These are phyloP conservation scores for Ophiosphaerella herpotricha DNA, from an alignment of 2,329 filamentous ascomycete species.

Conservation along the genomic window DNA sequence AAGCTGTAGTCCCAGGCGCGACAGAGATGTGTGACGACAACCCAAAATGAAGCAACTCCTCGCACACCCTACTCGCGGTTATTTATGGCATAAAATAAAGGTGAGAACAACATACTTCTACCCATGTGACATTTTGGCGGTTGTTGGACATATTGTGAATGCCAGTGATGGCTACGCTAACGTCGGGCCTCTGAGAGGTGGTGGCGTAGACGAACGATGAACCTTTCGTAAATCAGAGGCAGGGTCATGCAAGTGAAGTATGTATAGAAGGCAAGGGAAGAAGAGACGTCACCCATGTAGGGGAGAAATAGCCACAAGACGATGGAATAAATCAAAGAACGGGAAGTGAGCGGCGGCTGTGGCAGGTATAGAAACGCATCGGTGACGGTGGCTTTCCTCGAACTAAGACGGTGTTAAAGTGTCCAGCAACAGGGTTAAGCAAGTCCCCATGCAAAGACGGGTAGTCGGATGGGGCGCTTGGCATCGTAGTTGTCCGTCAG, in stretches of 20 bases:
- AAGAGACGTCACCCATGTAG: constrained; percentile 7
- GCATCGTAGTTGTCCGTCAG: constrained; percentile 30
- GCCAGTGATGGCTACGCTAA: constrained; percentile 8
- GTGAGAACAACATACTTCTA: constrained; percentile 40
- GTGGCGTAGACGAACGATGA: constrained; percentile 33
- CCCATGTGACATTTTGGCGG: constrained; percentile 47
- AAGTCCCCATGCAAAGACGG: constrained; percentile 41
- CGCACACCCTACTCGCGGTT: constrained; percentile 52
- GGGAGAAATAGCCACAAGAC: constrained; percentile 8
- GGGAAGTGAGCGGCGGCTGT: constrained; percentile 27
- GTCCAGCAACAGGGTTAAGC: constrained; percentile 29
- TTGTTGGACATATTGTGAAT: constrained; percentile 34
- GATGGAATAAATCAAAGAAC: constrained; percentile 14
- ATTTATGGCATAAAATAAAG: background rate
- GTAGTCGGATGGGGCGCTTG: constrained; percentile 36
- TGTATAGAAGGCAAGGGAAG: constrained; percentile 7
- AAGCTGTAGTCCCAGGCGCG: constrained; percentile 58
- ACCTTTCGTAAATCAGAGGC: constrained; percentile 20
- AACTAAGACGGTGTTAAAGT: constrained; percentile 31
- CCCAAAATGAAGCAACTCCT: constrained; percentile 59
- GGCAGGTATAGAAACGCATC: constrained; percentile 31
- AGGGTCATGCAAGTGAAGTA: constrained; percentile 34
- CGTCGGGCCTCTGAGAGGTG: constrained; percentile 12
- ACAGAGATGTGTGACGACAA: constrained; percentile 58
- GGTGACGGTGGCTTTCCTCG: constrained; percentile 9